Evolutionary conservation across 352 stramenopile genomes (phyloP).

Genomic region (Blastocystis sp.): DNA sequence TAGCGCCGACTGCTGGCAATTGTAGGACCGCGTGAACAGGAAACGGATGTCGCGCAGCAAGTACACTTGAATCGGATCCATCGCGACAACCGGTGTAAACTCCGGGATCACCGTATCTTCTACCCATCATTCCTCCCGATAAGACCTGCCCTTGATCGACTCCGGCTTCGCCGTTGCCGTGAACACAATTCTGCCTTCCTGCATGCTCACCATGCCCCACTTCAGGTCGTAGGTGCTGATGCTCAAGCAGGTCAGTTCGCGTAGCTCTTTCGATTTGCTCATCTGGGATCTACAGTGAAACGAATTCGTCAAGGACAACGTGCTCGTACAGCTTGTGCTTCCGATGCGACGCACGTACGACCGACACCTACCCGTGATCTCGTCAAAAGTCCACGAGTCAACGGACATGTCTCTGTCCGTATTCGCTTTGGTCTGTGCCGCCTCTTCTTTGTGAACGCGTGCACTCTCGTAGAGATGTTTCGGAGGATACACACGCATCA

Average conservation of each 20-base stretch:
- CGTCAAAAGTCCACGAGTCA: no score
- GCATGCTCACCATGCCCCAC: neutral
- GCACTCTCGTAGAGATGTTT: neutral
- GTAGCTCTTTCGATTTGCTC: neutral
- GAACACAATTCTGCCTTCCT: neutral
- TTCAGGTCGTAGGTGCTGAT: neutral
- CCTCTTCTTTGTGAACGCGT: neutral
- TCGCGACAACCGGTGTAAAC: neutral
- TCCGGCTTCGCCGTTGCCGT: neutral
- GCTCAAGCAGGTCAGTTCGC: neutral
- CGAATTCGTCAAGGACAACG: no score
- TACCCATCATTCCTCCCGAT: neutral
- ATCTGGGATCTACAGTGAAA: neutral
- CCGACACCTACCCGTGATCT: no score
- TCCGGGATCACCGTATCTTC: neutral
- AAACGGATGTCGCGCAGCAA: neutral
- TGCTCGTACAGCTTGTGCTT: no score
- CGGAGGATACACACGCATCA: neutral
- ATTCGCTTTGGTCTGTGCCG: neutral
- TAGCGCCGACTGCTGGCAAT: constrained; percentile 22
- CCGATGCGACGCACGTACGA: no score
- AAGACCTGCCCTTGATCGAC: neutral
- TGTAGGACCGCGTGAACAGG: constrained; percentile 23
- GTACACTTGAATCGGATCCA: neutral
- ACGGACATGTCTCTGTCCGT: neutral